A percentile compares a stretch with the other conserved stretches of the same genome.
These are phyloP conservation scores for Aspergillus pseudoterreus DNA, from an alignment of 2,329 filamentous ascomycete genomes.

Conservation along the genomic window DNA sequence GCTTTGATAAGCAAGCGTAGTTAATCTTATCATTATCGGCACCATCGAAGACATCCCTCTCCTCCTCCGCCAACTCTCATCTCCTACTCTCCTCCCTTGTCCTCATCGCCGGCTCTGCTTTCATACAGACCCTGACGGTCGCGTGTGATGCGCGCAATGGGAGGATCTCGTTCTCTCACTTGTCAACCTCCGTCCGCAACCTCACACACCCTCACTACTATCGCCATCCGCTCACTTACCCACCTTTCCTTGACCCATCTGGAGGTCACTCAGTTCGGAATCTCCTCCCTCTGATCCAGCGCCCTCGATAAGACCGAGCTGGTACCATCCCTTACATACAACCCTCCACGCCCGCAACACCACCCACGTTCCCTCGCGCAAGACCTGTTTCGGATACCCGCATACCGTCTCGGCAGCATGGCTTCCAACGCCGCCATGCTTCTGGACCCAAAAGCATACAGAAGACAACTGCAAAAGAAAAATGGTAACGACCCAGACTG, in stretches of 20 bases:
- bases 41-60: neutral
- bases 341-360: neutral
- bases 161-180: slow-evolving; percentile 1
- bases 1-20: slow-evolving; percentile 13
- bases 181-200: neutral
- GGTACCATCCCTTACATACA: neutral
- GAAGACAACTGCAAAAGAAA: slow-evolving; percentile 27
- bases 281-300: neutral
- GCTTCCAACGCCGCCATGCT: slow-evolving; percentile 41
- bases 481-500: slow-evolving; percentile 29
- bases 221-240: neutral
- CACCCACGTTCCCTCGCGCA: neutral
- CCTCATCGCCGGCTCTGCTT: neutral
- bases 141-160: slow-evolving; percentile 2
- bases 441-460: slow-evolving; percentile 42
- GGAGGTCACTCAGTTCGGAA: neutral
- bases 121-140: neutral
- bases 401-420: slow-evolving; percentile 24
- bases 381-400: slow-evolving; percentile 11
- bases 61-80: neutral
- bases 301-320: no score
- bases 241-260: neutral
- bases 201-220: neutral
- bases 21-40: slow-evolving; percentile 19
- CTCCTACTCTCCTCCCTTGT: neutral